A percentile compares a stretch with the other conserved stretches of the same genome.
Evolutionary conservation across 1,139 yeast genomes (phyloP).

Genomic region (Pneumocystis carinii): DNA sequence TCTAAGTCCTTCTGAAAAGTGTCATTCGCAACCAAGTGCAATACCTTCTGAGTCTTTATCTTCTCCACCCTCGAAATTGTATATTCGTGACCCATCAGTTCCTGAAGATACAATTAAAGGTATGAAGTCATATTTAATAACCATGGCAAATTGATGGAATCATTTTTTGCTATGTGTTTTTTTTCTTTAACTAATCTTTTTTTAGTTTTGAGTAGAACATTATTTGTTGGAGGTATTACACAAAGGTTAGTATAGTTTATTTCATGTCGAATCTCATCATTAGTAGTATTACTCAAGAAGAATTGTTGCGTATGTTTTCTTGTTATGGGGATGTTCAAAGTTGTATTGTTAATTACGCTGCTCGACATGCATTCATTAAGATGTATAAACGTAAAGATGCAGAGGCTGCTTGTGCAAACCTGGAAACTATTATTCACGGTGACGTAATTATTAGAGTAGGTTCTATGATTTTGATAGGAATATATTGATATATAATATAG

Average conservation of each 20-base stretch:
- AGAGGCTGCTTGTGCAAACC: slow-evolving; percentile 42
- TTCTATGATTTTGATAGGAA: not conserved
- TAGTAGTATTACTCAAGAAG: slow-evolving; percentile 53
- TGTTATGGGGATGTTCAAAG: slow-evolving; percentile 96
- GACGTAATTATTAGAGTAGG: slow-evolving; percentile 39
- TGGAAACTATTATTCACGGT: slow-evolving; percentile 40
- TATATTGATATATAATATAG: slow-evolving; percentile 9
- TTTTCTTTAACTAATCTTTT: not conserved
- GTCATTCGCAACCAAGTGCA: not conserved
- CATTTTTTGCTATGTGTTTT: not conserved
- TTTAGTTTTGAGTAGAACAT: slow-evolving; percentile 38
- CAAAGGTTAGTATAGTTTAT: slow-evolving; percentile 19
- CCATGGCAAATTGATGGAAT: not conserved
- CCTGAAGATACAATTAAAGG: slow-evolving; percentile 77
- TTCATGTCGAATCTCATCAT: not conserved
- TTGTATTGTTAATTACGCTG: slow-evolving; percentile 68
- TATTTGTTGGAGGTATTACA: slow-evolving; percentile 90
- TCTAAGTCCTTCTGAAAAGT: slow-evolving; percentile 1
- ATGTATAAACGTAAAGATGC: slow-evolving; percentile 94
- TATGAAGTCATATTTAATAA: slow-evolving; percentile 29
- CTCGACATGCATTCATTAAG: slow-evolving; percentile 91
- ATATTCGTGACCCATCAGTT: slow-evolving; percentile 46
- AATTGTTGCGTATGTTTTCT: slow-evolving; percentile 43
- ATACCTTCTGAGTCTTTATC: not conserved
- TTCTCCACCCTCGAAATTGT: slow-evolving; percentile 33